Conservation (phyloP, 345 rosid genomes). For the Pistacia integerrima region DNA sequence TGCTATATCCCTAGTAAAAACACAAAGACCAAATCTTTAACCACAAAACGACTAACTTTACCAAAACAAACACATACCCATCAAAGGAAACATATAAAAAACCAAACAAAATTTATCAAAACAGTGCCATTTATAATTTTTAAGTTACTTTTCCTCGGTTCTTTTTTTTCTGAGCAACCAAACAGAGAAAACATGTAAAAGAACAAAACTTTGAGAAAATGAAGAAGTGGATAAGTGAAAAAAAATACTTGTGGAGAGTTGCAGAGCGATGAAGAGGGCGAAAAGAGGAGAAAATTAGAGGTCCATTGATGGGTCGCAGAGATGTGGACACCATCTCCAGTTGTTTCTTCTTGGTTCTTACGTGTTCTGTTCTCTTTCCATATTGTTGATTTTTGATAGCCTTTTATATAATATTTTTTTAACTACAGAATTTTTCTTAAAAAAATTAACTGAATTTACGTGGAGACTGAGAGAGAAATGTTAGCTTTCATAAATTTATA, state of each 20-base stretch:
- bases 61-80: neutral
- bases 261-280: slow-evolving; percentile 20
- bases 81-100: no score
- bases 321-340: slow-evolving; percentile 21
- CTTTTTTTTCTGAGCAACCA: neutral
- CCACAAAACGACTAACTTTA: neutral
- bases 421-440: no score
- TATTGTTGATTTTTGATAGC: no score
- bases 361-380: neutral
- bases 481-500: no score
- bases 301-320: slow-evolving; percentile 28
- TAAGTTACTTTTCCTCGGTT: no score
- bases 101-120: neutral
- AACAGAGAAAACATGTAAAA: neutral
- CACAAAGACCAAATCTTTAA: neutral
- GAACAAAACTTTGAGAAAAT: neutral
- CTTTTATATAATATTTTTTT: no score
- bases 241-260: slow-evolving; percentile 29
- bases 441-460: no score
- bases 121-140: neutral
- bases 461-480: no score
- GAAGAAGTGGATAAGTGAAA: slow-evolving; percentile 18
- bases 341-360: neutral
- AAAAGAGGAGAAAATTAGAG: slow-evolving; percentile 9
- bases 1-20: no score